Evolutionary conservation across 2,329 filamentous ascomycete species (phyloP).

Genomic region (Pseudogymnoascus sp.): DNA sequence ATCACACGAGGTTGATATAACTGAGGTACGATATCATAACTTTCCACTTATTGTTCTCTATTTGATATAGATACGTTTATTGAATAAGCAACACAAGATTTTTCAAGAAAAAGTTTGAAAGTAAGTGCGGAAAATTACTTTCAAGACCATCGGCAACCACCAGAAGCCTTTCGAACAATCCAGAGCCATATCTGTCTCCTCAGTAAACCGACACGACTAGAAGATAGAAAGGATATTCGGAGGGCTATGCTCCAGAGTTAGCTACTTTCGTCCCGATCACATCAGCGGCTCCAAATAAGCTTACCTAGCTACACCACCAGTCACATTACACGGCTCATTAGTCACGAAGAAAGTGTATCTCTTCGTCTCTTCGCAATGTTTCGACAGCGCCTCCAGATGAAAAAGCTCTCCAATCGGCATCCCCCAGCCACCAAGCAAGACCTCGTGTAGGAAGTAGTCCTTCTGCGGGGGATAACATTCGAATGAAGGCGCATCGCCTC

Average conservation of each 20-base stretch:
- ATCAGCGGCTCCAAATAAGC: neutral
- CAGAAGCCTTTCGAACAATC: neutral
- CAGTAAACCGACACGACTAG: neutral
- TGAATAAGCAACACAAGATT: neutral
- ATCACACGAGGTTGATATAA: neutral
- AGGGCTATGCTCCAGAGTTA: neutral
- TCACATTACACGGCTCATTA: slow-evolving; percentile 37
- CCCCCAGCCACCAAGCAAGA: slow-evolving; percentile 40
- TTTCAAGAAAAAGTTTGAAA: neutral
- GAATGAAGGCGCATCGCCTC: slow-evolving; percentile 32
- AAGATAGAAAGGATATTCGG: neutral
- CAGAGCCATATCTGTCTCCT: neutral
- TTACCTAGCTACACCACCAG: slow-evolving; percentile 3
- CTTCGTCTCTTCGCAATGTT: slow-evolving; percentile 28
- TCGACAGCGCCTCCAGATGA: slow-evolving; percentile 26
- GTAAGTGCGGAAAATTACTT: neutral
- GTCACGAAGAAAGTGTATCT: slow-evolving; percentile 44
- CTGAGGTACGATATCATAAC: neutral
- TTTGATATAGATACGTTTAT: neutral
- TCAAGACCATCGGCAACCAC: neutral
- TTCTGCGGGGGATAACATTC: slow-evolving; percentile 26
- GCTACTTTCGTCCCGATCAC: neutral
- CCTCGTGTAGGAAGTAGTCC: slow-evolving; percentile 33
- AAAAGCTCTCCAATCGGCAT: slow-evolving; percentile 33
- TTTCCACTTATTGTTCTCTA: neutral